Base-by-base conservation (phyloP, 495 filamentous ascomycete species). In the Neurospora sp. region DNA sequence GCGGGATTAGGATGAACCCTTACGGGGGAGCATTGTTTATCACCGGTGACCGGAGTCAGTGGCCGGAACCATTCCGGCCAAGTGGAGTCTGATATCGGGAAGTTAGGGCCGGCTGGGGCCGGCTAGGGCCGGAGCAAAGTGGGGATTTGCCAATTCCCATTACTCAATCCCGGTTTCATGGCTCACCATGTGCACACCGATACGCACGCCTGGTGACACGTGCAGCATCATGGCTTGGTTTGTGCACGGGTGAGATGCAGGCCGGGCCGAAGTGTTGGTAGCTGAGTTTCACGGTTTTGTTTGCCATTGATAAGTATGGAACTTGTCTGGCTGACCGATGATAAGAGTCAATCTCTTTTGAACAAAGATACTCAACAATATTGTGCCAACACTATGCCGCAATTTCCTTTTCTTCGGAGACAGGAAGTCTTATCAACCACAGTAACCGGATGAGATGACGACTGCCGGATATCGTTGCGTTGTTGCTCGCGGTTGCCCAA, bases 31-130 rank as follows among this genome's bases (percentile, higher is more conserved):
- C 14, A 16, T 17, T 37, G 27, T 61, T 35, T 3, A 65, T 31
- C 53, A 65, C 14, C 53, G 53, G 53, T 65, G 27, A 65, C 68
- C 69, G 70, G 71, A 48, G 8, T 17, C 74, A 74, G 76, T 72
- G 79, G 78, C 78, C 79, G 79, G 79, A 81, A 77, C 74, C 40
- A 41, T 61, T 77, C 79, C 79, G 79, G 78, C 79, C 78, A 73
- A 75, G 76, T 76, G 69, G 48, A n/a, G 6, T 22, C 10, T 35
- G 10, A 65, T 16, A 65, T 65, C 38, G 53, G 53, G 12, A 65
- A 31, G 53, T 14, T 65, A 22, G 27, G 74, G 76, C 78, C 77
- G 78, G 76, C 42, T 80, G 78, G 76, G 78, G 78, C 79, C 79
- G 79, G 75, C 65, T 81, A 79, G 40, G 78, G 79, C 78, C 79